Evolutionary conservation across 176 grass and related monocot species (phyloP), one percentile per base, ranked within the genome.

Genomic region (Poa annua): DNA sequence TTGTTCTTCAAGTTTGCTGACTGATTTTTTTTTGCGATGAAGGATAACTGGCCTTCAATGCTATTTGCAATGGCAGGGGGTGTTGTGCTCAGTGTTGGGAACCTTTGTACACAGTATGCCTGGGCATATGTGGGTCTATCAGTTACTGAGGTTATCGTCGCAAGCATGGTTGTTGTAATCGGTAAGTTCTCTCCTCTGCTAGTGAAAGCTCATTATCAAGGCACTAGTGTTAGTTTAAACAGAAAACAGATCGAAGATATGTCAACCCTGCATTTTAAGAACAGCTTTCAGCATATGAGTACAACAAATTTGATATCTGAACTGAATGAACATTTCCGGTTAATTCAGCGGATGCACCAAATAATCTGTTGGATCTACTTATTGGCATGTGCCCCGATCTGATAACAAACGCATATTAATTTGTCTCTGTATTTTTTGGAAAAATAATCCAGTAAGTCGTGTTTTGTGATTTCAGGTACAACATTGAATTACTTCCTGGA

Each of bases 61-160:
- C 38, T 94, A 32, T 91, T 94, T 25, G 92, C 92, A 12, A 85
- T 94, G 85, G 81, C 89, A 11, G 92, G 92, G 11, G 92, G 92
- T 75, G 79, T 89, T 36, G 87, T 85, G 42, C 92, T 94, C 60
- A 89, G 92, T 36, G 54, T 94, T 59, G 92, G 92, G 8, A 94
- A 94, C 80, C 89, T 94, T 9, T 80, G 89, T 6, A 91, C 89
- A 13, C 92, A 94, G 81, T 94, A 94, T 67, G 89, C 89, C 2
- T 94, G 89, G 92, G 92, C 89, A 13, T 94, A 72, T 33, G 89
- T 94, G 26, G 92, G 92, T 34, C 92, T 94, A 45, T 94, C 92
- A 14, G 85, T 94, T 8, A 94, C 92, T 7, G 89, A 94, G 70
- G 87, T 94, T 24, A 88, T 94, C 74, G 83, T 74, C 36, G 85